Evolutionary conservation across 1,284 basidiomycete genomes (phyloP), one percentile per base, ranked within the genome.

Genomic region (Cryptococcus sp.): DNA sequence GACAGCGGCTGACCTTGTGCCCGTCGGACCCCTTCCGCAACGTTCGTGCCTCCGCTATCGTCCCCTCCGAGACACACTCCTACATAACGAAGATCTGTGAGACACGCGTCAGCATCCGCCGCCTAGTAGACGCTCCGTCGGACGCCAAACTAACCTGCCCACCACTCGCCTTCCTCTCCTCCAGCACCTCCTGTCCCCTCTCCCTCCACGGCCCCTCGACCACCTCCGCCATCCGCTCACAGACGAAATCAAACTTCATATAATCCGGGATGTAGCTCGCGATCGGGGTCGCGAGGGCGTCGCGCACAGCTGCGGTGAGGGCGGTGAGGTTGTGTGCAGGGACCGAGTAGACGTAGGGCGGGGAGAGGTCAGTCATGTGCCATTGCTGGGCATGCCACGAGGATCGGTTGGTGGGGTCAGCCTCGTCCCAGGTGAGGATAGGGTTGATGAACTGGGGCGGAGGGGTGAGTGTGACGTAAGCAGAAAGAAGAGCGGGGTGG

Each of bases 271-370:
- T 68, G 42, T 57, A 72, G 21, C 57, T 61, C 12, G 65, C 57
- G 50, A 76, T 70, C 1, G 71, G 72, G 8, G 59, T 62, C 4
- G 45, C 50, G 11, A 69, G 36, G 0, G 72, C 72, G 18, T 48
- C 44, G 16, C 55, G 23, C 2, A 76, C 57, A 2, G 72, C 68
- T 16, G 35, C n/a, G 6, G 46, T 37, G 5, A 76, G 58, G 1
- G 52, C 71, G 0, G 52, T 49, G 18, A 65, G 46, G 53, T 76
- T 71, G 44, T 70, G 66, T 1, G 67, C 59, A 15, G 63, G 56
- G 24, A 78, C 75, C 45, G 74, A 67, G 61, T 79, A 80, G 20
- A 79, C 76, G 53, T 76, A 76, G 15, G 79, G 79, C 46, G 76
- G 75, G 45, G 46, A 53, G 1, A 71, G 46, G 54, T 70, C 62